These are phyloP conservation scores for Aegilops longissima DNA, from an alignment of 176 grass and related monocot species.

Conservation along the genomic window DNA sequence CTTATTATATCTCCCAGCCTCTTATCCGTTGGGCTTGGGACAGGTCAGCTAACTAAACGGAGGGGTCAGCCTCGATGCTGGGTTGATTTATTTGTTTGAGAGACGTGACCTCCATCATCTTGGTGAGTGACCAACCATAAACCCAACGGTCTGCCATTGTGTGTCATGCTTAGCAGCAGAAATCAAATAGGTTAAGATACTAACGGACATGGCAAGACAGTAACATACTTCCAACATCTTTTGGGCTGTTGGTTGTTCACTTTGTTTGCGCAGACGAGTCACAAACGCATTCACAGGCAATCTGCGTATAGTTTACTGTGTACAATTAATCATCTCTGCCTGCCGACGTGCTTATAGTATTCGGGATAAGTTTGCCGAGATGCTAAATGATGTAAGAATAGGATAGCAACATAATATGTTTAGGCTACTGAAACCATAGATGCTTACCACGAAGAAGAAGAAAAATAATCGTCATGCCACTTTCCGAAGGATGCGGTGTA, in stretches of 20 bases:
- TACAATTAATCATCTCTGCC: background rate
- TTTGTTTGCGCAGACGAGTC: background rate
- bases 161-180: background rate
- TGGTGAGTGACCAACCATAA: conserved; percentile 25
- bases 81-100: background rate
- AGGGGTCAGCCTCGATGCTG: conserved; percentile 12
- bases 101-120: background rate
- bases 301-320: background rate
- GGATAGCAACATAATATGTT: background rate
- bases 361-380: background rate
- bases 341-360: conserved; percentile 8
- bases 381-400: background rate
- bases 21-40: conserved; percentile 22
- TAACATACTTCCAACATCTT: background rate
- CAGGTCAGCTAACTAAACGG: background rate
- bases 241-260: background rate
- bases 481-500: conserved; percentile 12
- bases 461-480: background rate
- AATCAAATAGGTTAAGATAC: background rate
- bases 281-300: background rate
- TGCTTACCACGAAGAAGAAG: background rate
- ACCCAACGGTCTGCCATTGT: conserved; percentile 6
- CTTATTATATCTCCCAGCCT: background rate
- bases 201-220: background rate
- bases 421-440: background rate